Conservation (phyloP, 352 stramenopile species). For the Phytophthora niederhauseri region DNA sequence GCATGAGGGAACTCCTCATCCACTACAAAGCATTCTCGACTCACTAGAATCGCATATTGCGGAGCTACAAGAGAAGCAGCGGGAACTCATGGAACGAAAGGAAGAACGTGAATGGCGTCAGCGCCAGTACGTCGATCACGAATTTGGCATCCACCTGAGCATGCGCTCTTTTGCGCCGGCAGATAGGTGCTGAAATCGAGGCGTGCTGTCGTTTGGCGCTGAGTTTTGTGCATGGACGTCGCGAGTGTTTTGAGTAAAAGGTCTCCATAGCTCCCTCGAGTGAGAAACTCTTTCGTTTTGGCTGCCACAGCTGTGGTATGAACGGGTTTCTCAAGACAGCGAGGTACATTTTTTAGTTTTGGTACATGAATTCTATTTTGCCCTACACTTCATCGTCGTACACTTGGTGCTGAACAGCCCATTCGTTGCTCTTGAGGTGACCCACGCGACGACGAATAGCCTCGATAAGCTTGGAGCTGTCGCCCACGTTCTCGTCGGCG, state of each 20-base stretch:
- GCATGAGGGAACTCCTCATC: constrained; percentile 20
- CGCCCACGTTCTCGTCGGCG: constrained; percentile 21
- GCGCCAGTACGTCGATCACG: constrained; percentile 12
- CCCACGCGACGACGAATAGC: constrained; percentile 42
- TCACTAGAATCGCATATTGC: constrained; percentile 47
- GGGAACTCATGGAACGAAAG: constrained; percentile 54
- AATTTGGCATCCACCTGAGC: constrained; percentile 19
- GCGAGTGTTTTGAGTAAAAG: background rate
- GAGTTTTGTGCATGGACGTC: constrained; percentile 2
- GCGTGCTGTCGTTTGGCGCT: constrained; percentile 2
- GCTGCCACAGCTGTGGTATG: background rate
- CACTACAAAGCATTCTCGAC: constrained; percentile 38
- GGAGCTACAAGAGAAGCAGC: constrained; percentile 51
- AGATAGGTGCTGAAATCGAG: constrained; percentile 7
- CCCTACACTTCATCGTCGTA: constrained; percentile 84
- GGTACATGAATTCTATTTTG: constrained; percentile 18
- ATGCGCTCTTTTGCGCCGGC: constrained; percentile 8
- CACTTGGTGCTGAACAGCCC: constrained; percentile 67
- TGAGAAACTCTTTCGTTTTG: constrained; percentile 12
- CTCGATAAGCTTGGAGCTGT: constrained; percentile 34
- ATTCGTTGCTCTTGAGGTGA: constrained; percentile 66
- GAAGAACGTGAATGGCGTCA: constrained; percentile 53
- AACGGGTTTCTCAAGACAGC: constrained; percentile 10
- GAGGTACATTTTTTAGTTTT: constrained; percentile 16
- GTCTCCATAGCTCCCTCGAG: background rate